A percentile compares a stretch with the other conserved stretches of the same genome.
Conservation (phyloP, 192 early-diverging fungal species). For the Coemansia sp. region DNA sequence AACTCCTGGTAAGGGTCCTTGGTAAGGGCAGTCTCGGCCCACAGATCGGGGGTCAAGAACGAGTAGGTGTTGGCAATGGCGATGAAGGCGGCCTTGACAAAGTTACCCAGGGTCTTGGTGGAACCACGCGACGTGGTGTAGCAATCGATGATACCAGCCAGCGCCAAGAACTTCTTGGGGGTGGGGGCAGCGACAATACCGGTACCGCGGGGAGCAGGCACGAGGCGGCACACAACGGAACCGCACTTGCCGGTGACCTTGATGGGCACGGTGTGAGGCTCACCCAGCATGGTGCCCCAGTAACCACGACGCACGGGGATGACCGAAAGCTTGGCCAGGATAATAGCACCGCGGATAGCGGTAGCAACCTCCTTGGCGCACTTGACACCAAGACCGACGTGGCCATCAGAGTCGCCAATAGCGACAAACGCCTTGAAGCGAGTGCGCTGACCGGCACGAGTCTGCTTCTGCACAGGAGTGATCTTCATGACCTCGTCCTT, state of each 20-base stretch:
- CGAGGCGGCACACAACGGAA: constrained; percentile 87
- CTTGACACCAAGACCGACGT: constrained; percentile 99
- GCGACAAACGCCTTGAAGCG: constrained; percentile 99
- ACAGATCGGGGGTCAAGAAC: constrained; percentile 96
- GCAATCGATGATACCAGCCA: constrained; percentile 97
- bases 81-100: constrained; percentile 98
- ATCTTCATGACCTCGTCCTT: constrained; percentile 99
- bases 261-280: constrained; percentile 96
- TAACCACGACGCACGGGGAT: constrained; percentile 98
- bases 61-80: constrained; percentile 97
- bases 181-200: constrained; percentile 96
- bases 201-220: constrained; percentile 99
- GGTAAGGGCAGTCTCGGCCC: constrained; percentile 87
- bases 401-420: constrained; percentile 95
- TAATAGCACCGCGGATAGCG: constrained; percentile 97
- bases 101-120: constrained; percentile 99
- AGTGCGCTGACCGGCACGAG: constrained; percentile 98
- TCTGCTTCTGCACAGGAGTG: constrained; percentile 99
- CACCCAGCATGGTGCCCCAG: constrained; percentile 96
- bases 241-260: constrained; percentile 98
- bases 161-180: constrained; percentile 95
- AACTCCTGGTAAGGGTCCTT: constrained; percentile 91
- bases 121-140: constrained; percentile 96
- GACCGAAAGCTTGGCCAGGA: constrained; percentile 97
- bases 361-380: constrained; percentile 99